Percentiles rank a stretch among this genome's conserved stretches.
Evolutionary conservation across 768 basidiomycete species (phyloP).

Genomic region (Trametes villosa): DNA sequence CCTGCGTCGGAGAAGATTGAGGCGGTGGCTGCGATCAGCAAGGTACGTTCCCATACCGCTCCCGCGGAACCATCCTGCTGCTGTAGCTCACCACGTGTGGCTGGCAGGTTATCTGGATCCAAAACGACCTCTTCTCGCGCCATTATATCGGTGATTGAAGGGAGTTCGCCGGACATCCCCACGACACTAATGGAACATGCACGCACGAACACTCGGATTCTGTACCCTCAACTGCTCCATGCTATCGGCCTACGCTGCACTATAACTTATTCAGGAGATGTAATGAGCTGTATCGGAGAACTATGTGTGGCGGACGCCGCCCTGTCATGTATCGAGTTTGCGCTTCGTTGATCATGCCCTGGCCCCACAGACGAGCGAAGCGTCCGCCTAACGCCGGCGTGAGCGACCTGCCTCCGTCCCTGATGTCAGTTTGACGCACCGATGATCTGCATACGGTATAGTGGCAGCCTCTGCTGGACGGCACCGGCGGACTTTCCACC

Average conservation of each 20-base stretch:
- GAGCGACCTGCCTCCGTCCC: not conserved
- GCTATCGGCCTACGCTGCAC: not conserved
- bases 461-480: not conserved
- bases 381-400: not conserved
- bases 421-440: not conserved
- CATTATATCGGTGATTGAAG: constrained; percentile 44
- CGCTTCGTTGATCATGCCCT: not conserved
- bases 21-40: constrained; percentile 48
- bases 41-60: constrained; percentile 37
- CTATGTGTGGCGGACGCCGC: not conserved
- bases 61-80: not conserved
- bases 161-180: not conserved
- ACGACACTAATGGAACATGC: not conserved
- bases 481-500: constrained; percentile 13
- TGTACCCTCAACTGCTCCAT: not conserved
- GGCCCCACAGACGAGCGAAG: not conserved
- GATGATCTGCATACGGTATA: not conserved
- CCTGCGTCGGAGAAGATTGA: constrained; percentile 42
- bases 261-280: not conserved
- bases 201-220: not conserved
- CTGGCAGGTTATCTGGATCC: constrained; percentile 51
- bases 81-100: not conserved
- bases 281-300: not conserved
- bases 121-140: constrained; percentile 51
- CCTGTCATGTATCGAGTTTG: not conserved